phyloP scores from a whole-genome alignment of 768 basidiomycete genomes.

The Russula lepida region DNA sequence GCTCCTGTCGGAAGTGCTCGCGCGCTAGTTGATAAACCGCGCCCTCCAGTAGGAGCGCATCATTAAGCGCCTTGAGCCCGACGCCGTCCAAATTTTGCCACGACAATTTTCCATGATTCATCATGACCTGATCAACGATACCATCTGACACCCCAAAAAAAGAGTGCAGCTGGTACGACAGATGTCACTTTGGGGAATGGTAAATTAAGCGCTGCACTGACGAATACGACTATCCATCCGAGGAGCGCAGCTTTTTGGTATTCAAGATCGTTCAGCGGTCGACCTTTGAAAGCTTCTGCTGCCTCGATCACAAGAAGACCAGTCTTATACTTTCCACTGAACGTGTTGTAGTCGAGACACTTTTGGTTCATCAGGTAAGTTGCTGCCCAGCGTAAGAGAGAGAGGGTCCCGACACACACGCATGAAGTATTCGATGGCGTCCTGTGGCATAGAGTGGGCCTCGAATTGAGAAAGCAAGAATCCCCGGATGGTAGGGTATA shows the following conservation, averaged over 20 bases:
- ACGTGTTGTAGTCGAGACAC: constrained; percentile 89
- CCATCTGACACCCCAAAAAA: constrained; percentile 95
- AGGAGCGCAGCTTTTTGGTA: constrained; percentile 82
- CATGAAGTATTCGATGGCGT: constrained; percentile 78
- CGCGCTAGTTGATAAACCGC: constrained; percentile 89
- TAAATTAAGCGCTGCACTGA: constrained; percentile 33
- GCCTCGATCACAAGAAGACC: constrained; percentile 93
- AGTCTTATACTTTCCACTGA: constrained; percentile 90
- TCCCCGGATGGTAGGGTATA: constrained; percentile 64
- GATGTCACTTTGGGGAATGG: neutral
- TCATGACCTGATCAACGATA: constrained; percentile 92
- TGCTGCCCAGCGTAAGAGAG: neutral
- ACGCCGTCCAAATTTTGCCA: constrained; percentile 74
- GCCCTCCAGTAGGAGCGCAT: constrained; percentile 90
- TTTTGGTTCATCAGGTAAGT: constrained; percentile 26
- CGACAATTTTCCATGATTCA: constrained; percentile 87
- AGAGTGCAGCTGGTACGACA: constrained; percentile 68
- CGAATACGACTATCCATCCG: constrained; percentile 94
- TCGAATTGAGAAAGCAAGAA: constrained; percentile 66
- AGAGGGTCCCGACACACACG: constrained; percentile 40
- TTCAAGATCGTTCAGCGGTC: constrained; percentile 64
- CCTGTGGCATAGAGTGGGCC: constrained; percentile 68
- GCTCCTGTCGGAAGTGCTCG: constrained; percentile 68
- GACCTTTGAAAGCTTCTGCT: constrained; percentile 75
- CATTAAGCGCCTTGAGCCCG: constrained; percentile 87